Evolutionary conservation across 1,284 basidiomycete genomes (phyloP).

Genomic region (Rhodotorula sp.): DNA sequence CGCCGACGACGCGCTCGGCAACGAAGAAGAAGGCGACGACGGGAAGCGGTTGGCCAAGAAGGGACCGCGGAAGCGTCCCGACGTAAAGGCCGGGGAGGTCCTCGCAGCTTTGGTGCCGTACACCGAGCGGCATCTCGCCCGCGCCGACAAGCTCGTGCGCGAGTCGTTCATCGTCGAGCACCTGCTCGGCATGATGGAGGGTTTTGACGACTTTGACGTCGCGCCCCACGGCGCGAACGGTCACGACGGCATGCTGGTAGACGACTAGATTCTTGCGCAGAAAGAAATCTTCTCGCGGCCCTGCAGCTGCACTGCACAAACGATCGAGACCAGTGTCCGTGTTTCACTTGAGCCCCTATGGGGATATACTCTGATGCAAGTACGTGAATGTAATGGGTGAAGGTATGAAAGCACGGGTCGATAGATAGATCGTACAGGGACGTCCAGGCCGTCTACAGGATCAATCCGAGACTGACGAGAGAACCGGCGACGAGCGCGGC

Average conservation of each 20-base stretch:
- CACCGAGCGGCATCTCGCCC: constrained; percentile 82
- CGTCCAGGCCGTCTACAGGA: too few species aligned
- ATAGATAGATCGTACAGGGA: too few species aligned
- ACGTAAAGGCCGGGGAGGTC: constrained; percentile 57
- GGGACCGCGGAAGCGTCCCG: constrained; percentile 18
- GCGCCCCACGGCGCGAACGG: not conserved
- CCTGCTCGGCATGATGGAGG: constrained; percentile 69
- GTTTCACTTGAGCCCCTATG: not conserved
- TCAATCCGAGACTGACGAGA: not conserved
- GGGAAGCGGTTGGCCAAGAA: constrained; percentile 10
- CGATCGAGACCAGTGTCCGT: not conserved
- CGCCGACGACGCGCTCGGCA: constrained; percentile 21
- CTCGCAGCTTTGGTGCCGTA: constrained; percentile 86
- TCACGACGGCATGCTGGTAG: constrained; percentile 14
- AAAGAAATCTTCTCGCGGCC: too few species aligned
- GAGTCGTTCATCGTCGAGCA: constrained; percentile 94
- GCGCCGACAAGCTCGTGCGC: constrained; percentile 81
- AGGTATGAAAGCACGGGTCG: too few species aligned
- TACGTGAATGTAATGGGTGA: too few species aligned
- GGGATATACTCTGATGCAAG: not conserved
- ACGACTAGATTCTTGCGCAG: not conserved
- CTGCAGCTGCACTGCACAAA: too few species aligned
- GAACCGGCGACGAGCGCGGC: constrained; percentile 8
- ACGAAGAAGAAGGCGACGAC: constrained; percentile 30
- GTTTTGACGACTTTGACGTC: constrained; percentile 37